Conservation (phyloP, 495 filamentous ascomycete species). For the Neurospora sp. region DNA sequence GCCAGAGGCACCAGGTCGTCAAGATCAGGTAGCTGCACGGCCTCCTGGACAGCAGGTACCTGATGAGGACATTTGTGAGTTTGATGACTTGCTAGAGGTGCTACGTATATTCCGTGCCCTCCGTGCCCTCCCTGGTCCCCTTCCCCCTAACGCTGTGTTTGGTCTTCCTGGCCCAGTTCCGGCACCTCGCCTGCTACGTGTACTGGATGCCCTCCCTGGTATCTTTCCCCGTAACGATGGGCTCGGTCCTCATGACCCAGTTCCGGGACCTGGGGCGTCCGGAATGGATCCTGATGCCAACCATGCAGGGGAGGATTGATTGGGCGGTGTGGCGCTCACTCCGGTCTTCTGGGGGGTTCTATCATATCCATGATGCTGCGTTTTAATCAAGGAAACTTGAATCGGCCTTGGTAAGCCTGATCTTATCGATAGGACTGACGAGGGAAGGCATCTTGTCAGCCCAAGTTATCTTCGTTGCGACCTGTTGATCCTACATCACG, state of each 20-base stretch:
- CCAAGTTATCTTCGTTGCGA: not conserved
- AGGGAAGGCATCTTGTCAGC: not conserved
- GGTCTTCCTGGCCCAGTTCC: not conserved
- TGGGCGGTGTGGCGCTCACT: not conserved
- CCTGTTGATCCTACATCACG: not conserved
- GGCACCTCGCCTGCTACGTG: not conserved
- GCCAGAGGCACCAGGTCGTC: not conserved
- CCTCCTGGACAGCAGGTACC: not conserved
- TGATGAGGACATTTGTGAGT: not conserved
- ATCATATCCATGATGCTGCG: not conserved
- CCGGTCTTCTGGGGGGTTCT: not conserved
- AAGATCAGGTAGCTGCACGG: not conserved
- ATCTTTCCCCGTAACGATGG: not conserved
- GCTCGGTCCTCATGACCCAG: not conserved
- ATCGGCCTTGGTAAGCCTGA: not conserved
- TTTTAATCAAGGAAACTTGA: not conserved
- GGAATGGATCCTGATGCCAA: not conserved
- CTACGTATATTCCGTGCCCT: not conserved
- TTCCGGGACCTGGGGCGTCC: not conserved
- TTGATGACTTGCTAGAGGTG: not conserved
- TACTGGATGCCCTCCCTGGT: not conserved
- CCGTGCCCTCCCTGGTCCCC: not conserved
- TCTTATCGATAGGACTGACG: not conserved
- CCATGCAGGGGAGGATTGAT: not conserved
- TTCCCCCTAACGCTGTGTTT: not conserved